Percentiles rank a stretch among this genome's conserved stretches.
Conservation (phyloP, 1,284 basidiomycete species). For the Malassezia dermatis region DNA sequence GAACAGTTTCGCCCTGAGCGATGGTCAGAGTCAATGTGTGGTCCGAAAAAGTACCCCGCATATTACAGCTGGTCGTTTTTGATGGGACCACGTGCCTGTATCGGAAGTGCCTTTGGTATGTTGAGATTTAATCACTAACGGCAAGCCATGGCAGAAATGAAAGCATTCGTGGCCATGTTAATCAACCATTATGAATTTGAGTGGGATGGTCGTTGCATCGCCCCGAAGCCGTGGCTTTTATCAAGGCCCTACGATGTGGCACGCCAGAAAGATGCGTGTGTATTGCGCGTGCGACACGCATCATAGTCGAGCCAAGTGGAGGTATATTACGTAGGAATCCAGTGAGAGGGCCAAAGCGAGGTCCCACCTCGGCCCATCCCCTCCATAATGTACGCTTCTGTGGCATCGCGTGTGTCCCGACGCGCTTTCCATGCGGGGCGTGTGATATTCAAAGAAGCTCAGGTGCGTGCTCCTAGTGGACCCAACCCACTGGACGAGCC, state of each 20-base stretch:
- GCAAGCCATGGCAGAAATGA: slow-evolving; percentile 30
- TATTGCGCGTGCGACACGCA: slow-evolving; percentile 4
- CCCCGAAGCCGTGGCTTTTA: slow-evolving; percentile 12
- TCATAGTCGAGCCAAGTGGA: neutral
- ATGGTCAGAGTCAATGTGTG: slow-evolving; percentile 26
- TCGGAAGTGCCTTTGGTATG: slow-evolving; percentile 33
- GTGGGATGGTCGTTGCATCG: slow-evolving; percentile 8
- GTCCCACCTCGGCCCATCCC: neutral
- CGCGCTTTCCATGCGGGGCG: neutral
- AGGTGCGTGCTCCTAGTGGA: neutral
- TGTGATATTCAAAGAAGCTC: neutral
- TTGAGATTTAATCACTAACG: neutral
- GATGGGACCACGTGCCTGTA: slow-evolving; percentile 33
- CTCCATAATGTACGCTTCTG: neutral
- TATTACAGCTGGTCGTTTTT: slow-evolving; percentile 32
- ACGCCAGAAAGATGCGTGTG: neutral
- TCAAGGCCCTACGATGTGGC: slow-evolving; percentile 12
- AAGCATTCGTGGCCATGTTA: slow-evolving; percentile 29
- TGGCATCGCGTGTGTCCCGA: neutral
- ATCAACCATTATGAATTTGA: slow-evolving; percentile 27
- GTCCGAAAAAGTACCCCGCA: slow-evolving; percentile 20
- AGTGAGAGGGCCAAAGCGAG: neutral
- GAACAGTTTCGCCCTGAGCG: slow-evolving; percentile 29
- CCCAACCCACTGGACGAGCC: slow-evolving; percentile 12
- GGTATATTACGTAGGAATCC: neutral